Evolutionary conservation across 75 land plant species (phyloP).

Genomic region (Adiantum capillusveneris): DNA sequence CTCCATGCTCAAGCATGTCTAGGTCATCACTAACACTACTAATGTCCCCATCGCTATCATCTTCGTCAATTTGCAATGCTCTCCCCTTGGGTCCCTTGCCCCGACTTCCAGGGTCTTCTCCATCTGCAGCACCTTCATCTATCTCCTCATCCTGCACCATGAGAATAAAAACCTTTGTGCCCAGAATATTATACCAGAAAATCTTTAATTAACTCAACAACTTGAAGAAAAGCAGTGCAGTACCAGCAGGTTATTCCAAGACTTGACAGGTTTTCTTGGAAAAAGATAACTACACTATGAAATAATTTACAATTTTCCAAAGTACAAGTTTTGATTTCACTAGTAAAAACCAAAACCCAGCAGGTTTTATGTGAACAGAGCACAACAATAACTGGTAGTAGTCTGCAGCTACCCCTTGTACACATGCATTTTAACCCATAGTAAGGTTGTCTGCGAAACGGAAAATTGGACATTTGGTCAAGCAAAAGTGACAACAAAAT

Average conservation of each 20-base stretch:
- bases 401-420: too few relatives aligned
- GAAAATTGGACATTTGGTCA: too few relatives aligned
- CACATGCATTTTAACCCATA: too few relatives aligned
- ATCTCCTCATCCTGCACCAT: slow-evolving; percentile 70
- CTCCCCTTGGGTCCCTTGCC: neutral
- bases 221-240: neutral
- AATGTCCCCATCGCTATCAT: neutral
- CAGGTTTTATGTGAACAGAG: too few relatives aligned
- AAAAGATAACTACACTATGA: too few relatives aligned
- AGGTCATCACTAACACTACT: neutral
- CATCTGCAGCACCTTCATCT: slow-evolving; percentile 40
- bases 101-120: slow-evolving; percentile 13
- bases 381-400: too few relatives aligned
- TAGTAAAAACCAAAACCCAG: too few relatives aligned
- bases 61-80: neutral
- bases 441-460: too few relatives aligned
- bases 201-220: neutral
- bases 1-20: slow-evolving; percentile 32
- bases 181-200: neutral
- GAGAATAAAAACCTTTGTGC: neutral
- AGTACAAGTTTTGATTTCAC: too few relatives aligned
- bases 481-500: too few relatives aligned
- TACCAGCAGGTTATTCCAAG: neutral
- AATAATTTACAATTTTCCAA: too few relatives aligned
- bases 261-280: too few relatives aligned